Evolutionary conservation across 345 rosid species (phyloP), one percentile per base, ranked within the genome.

Genomic region (Ailanthus altissimus): DNA sequence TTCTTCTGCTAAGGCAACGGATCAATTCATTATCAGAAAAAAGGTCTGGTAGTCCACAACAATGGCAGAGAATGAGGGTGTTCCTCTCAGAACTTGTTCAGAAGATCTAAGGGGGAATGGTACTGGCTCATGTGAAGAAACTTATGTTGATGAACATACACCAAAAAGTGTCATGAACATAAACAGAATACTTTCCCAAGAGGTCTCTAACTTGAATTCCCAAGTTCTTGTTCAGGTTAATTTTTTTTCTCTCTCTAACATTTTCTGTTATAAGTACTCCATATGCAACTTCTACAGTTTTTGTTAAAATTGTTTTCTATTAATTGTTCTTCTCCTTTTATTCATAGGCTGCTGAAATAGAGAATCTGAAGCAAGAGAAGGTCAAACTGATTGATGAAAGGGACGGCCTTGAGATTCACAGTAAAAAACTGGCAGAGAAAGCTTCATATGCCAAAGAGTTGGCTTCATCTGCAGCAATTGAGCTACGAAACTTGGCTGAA

Each of bases 401-500:
- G 82, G 89, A 88, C 54, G 90, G 87, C 57, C 86, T 89, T 77
- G 89, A 82, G 76, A 82, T 86, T 81, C 86, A 84, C 14, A 32
- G 85, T 77, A 82, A 75, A 67, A 91, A 89, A 76, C 71, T 89
- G 72, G 86, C 86, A 53, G 91, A 91, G 81, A 92, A 89, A 86
- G 89, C 92, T 67, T 83, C 92, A 54, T 91, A 88, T 84, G 92
- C 94, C 70, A 91, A 89, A 74, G 92, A 88, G 84, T 81, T 89
- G 80, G 94, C 92, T 13, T 81, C 91, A 5, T 90, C 94, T 38
- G 94, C 94, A 0, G 91, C 91, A 61, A 83, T 88, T 79, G 94
- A 91, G 79, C 91, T 91, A 26, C 85, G 51, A 45, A 88, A 87
- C 83, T 82, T 91, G 80, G 92, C 92, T 47, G 90, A 85, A 78